These are phyloP conservation scores for Penicillium crystallinum DNA, from an alignment of 495 filamentous ascomycete species.

Conservation along the genomic window DNA sequence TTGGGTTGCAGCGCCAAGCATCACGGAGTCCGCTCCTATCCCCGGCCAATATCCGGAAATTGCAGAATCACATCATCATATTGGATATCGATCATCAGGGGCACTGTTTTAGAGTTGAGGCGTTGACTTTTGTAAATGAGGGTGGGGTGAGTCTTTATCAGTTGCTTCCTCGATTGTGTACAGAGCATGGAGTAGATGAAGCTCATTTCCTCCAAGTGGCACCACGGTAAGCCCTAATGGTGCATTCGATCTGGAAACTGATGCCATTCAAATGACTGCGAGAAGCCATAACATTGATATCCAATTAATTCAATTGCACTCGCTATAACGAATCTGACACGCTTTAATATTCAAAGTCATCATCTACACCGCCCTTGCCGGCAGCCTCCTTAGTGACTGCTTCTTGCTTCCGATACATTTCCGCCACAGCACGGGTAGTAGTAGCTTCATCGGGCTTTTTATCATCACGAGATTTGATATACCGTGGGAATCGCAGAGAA, in stretches of 20 bases:
- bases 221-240: slow-evolving; percentile 3
- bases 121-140: neutral
- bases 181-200: neutral
- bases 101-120: neutral
- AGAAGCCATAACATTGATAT: neutral
- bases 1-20: slow-evolving; percentile 32
- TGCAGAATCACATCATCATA: neutral
- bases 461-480: slow-evolving; percentile 84
- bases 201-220: neutral
- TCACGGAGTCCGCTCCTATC: slow-evolving; percentile 2
- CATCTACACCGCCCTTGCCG: slow-evolving; percentile 79
- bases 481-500: slow-evolving; percentile 82
- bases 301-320: slow-evolving; percentile 5
- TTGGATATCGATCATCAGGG: neutral
- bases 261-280: neutral
- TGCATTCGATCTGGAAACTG: slow-evolving; percentile 5
- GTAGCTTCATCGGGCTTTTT: slow-evolving; percentile 94
- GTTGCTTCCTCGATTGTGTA: neutral
- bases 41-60: slow-evolving; percentile 13
- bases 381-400: slow-evolving; percentile 60
- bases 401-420: slow-evolving; percentile 97
- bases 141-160: neutral
- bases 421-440: slow-evolving; percentile 72
- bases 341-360: slow-evolving; percentile 91
- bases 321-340: slow-evolving; percentile 1